Percentiles rank a stretch among this genome's conserved stretches.
phyloP scores from a whole-genome alignment of 495 filamentous ascomycete species.

The Penicillium cosmopolitanum region DNA sequence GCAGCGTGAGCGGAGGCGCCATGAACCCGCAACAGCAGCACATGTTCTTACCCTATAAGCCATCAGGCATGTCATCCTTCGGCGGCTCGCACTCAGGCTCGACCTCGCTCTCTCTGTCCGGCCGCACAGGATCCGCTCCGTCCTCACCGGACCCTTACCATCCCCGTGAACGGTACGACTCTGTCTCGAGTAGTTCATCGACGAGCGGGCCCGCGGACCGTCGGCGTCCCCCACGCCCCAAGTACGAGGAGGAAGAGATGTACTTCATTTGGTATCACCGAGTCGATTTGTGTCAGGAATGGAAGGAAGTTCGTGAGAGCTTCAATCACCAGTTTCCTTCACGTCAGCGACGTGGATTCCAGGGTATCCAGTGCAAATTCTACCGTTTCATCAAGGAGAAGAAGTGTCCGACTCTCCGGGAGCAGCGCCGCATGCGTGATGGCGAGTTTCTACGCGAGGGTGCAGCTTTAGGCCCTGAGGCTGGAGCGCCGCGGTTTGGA shows the following conservation, averaged over 20 bases:
- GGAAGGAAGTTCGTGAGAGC: slow-evolving; percentile 53
- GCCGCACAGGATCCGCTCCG: slow-evolving; percentile 27
- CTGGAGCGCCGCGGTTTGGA: slow-evolving; percentile 34
- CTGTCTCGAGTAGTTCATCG: slow-evolving; percentile 48
- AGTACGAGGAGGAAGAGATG: slow-evolving; percentile 56
- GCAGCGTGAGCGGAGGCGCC: slow-evolving; percentile 15
- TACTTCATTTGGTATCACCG: slow-evolving; percentile 62
- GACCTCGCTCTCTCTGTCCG: not conserved
- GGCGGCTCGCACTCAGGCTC: not conserved
- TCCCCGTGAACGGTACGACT: slow-evolving; percentile 45
- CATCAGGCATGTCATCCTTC: slow-evolving; percentile 6
- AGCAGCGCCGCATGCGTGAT: slow-evolving; percentile 50
- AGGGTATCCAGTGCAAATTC: slow-evolving; percentile 60
- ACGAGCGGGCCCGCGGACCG: slow-evolving; percentile 37
- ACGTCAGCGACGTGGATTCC: slow-evolving; percentile 47
- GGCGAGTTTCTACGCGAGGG: slow-evolving; percentile 46
- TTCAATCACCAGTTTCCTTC: slow-evolving; percentile 54
- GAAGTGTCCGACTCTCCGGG: slow-evolving; percentile 49
- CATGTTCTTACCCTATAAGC: slow-evolving; percentile 31
- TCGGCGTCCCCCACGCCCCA: slow-evolving; percentile 50
- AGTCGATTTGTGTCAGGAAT: slow-evolving; percentile 55
- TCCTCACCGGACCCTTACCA: slow-evolving; percentile 43
- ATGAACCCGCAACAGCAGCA: slow-evolving; percentile 21
- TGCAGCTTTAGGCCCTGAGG: slow-evolving; percentile 14
- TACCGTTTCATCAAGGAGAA: slow-evolving; percentile 56